Evolutionary conservation across 2,329 filamentous ascomycete species (phyloP).

Genomic region (Grosmannia clavigera): DNA sequence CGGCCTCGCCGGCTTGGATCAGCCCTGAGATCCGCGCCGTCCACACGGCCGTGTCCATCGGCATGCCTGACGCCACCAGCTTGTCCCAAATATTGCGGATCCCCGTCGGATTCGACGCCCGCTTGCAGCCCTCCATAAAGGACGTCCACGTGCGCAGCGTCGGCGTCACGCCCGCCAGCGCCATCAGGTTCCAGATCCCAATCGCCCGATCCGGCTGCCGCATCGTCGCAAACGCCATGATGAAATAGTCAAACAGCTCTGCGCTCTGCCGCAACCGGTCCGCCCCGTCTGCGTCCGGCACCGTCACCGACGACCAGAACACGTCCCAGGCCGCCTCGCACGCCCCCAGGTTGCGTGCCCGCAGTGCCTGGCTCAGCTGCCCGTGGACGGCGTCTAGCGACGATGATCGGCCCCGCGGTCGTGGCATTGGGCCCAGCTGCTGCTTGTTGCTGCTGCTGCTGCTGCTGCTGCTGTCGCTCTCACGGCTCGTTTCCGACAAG

Average conservation of each 20-base stretch:
- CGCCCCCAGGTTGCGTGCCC: slow-evolving; percentile 13
- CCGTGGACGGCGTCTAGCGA: slow-evolving; percentile 12
- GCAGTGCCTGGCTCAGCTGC: slow-evolving; percentile 17
- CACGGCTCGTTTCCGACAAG: neutral
- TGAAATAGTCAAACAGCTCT: slow-evolving; percentile 22
- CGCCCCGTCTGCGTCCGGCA: slow-evolving; percentile 10
- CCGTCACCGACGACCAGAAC: slow-evolving; percentile 17
- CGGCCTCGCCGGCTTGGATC: slow-evolving; percentile 39
- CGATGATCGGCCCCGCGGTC: neutral
- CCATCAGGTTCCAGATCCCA: slow-evolving; percentile 29
- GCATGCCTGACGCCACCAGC: slow-evolving; percentile 42
- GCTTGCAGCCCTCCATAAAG: slow-evolving; percentile 60
- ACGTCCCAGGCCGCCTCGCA: slow-evolving; percentile 17
- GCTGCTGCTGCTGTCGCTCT: neutral
- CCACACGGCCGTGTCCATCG: slow-evolving; percentile 57
- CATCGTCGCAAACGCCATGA: slow-evolving; percentile 21
- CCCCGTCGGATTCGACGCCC: slow-evolving; percentile 42
- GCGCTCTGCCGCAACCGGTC: slow-evolving; percentile 8
- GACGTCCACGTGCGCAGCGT: slow-evolving; percentile 56
- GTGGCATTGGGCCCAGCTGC: neutral
- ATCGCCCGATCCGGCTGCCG: slow-evolving; percentile 18
- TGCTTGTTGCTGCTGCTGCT: neutral
- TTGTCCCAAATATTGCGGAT: slow-evolving; percentile 56
- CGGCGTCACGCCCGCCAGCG: slow-evolving; percentile 38
- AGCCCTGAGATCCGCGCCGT: slow-evolving; percentile 56